Evolutionary conservation across 2,329 filamentous ascomycete genomes (phyloP), one percentile per base, ranked within the genome.

Genomic region (Colletotrichum cereale): DNA sequence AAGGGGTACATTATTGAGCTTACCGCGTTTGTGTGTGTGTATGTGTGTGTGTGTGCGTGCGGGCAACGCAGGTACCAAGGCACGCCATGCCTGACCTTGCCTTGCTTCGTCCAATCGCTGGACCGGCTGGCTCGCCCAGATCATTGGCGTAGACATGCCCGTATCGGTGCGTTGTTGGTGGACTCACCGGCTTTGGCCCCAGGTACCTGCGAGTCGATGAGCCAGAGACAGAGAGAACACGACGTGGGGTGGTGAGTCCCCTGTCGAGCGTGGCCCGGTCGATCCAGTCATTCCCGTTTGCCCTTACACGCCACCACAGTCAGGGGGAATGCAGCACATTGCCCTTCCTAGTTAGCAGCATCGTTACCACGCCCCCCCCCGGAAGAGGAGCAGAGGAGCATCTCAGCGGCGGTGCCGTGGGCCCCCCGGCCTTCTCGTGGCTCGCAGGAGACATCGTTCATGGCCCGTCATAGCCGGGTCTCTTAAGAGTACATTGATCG

Each of bases 271-370:
- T 48, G 57, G 44, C 56, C 63, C 64, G 62, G 67, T 50, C 50
- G 56, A 67, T 63, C 65, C 68, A 71, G 57, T 68, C 65, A 68
- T 68, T 60, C 44, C 58, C 58, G 58, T 71, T 57, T 40, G 57
- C 67, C 68, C 68, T 68, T 71, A 65, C 68, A 71, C 68, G 68
- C 68, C 68, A 68, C 68, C 47, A n/a, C 65, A 29, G n/a, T 50
- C 52, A 58, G 44, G 58, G 58, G 68, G 60, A 63, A 68, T 52
- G 68, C 52, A 38, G 40, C 36, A 36, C 42, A 60, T 31, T 53
- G 44, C 56, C 68, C 42, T 71, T 66, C 61, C 48, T 26, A 61
- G 52, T 34, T 65, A 62, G 62, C 36, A n/a, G 8, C 26, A 63
- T 36, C 44, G 44, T 47, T 48, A 47, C 62, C 56, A 21, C 36